Evolutionary conservation across 2,329 filamentous ascomycete genomes (phyloP), one percentile per base, ranked within the genome.

Genomic region (Saccharata proteae): DNA sequence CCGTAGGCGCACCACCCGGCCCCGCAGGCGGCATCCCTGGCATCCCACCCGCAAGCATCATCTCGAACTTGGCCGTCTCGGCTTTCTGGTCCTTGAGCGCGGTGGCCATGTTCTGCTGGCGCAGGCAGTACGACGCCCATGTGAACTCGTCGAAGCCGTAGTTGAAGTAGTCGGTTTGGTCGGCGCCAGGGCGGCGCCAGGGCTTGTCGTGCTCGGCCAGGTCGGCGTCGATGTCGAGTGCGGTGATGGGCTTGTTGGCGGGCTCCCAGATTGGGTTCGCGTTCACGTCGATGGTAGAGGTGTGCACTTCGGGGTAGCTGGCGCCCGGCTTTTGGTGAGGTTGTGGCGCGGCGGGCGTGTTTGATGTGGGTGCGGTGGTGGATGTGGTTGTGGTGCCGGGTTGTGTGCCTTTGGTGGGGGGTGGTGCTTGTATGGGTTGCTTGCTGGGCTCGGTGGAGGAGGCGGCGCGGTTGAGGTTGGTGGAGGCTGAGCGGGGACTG

Each of bases 71-170:
- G 32, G 67, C 66, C 48, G 71, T 62, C 39, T 74, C 65, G 32
- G 64, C 81, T 63, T 88, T 93, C 59, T 92, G 86, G 28, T 79
- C 74, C 35, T 72, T 73, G 43, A 84, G 83, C 44, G 88, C 82
- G 42, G 74, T 74, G 12, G 80, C 73, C 47, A 94, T 67, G 15
- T 65, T 67, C 42, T 90, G 77, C 54, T 96, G 90, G 49, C 93
- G 92, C 37, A 84, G 67, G 18, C 86, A 85, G 54, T 98, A 98
- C 32, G 86, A 72, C 5, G 86, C 81, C 90, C 90, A 98, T 1
- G 86, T 93, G 57, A 94, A 96, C 57, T 96, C 88, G 59, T 96
- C 88, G 51, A 96, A 96, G 36, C 88, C 88, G 58, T 96, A 96
- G 64, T 96, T 96, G 71, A 96, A 96, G 61, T 93, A 96, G 54